phyloP scores from a whole-genome alignment of 768 basidiomycete genomes.

The Podaxis rugospora region DNA sequence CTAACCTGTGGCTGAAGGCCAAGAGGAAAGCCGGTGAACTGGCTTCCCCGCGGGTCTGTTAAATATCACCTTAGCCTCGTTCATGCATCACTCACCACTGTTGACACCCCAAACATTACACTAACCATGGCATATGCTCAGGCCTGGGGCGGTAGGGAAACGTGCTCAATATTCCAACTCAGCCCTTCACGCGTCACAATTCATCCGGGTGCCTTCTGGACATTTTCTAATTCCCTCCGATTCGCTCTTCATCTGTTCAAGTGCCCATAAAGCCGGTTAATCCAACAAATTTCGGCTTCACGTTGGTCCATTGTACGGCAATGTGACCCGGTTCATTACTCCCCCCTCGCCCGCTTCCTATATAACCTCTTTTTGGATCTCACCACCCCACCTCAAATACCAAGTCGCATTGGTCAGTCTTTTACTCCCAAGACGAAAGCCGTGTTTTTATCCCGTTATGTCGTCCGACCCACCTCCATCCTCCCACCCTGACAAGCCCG shows the following conservation, averaged over 20 bases:
- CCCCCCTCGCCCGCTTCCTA: slow-evolving; percentile 1
- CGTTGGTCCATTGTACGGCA: slow-evolving; percentile 13
- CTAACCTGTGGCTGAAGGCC: neutral
- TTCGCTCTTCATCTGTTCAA: neutral
- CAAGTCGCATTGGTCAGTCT: neutral
- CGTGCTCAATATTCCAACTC: neutral
- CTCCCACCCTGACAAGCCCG: slow-evolving; percentile 13
- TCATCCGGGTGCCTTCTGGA: slow-evolving; percentile 1
- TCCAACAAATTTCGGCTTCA: slow-evolving; percentile 11
- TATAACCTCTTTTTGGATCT: slow-evolving; percentile 5
- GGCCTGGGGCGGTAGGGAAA: neutral
- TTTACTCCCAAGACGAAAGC: neutral
- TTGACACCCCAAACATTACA: neutral
- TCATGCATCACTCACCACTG: neutral
- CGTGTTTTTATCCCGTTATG: slow-evolving; percentile 9
- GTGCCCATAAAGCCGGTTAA: neutral
- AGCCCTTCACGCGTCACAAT: neutral
- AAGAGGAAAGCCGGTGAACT: neutral
- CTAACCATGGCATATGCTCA: neutral
- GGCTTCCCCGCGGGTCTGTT: neutral
- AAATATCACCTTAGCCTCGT: neutral
- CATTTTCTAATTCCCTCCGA: neutral
- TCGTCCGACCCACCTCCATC: neutral
- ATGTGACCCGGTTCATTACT: slow-evolving; percentile 18
- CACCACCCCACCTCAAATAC: slow-evolving; percentile 1